Percentiles rank a stretch among this genome's conserved stretches.
Evolutionary conservation across 331 rosid genomes (phyloP).

Genomic region (Acacia concinna): DNA sequence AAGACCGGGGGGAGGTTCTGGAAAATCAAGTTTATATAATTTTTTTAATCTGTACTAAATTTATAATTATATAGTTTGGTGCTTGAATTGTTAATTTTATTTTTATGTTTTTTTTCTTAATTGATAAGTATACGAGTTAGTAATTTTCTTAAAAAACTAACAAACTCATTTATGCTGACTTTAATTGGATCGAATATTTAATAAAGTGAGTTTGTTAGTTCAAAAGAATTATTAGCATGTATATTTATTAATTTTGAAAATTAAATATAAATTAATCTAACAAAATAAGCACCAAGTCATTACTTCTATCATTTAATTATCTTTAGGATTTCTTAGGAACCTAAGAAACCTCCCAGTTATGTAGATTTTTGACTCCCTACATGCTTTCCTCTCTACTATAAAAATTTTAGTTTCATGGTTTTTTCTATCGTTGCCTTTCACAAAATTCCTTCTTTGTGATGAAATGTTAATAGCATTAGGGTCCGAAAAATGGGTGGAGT

Average conservation of each 20-base stretch:
- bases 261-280: not conserved
- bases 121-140: not conserved
- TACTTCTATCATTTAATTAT: not conserved
- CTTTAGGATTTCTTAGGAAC: not conserved
- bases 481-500: too few relatives aligned
- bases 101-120: not conserved
- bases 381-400: not conserved
- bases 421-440: not conserved
- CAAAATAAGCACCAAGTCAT: not conserved
- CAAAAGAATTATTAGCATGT: not conserved
- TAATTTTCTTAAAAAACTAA: not conserved
- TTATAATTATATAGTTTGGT: not conserved
- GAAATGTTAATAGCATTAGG: not conserved
- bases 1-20: not conserved
- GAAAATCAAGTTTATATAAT: not conserved
- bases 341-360: not conserved
- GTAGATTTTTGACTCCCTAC: not conserved
- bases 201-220: not conserved
- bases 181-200: not conserved
- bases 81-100: not conserved
- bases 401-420: not conserved
- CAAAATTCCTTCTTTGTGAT: not conserved
- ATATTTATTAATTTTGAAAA: not conserved
- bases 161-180: not conserved
- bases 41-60: not conserved